Conservation (phyloP, 2,329 filamentous ascomycete genomes). For the Diaporthe longicolla region DNA sequence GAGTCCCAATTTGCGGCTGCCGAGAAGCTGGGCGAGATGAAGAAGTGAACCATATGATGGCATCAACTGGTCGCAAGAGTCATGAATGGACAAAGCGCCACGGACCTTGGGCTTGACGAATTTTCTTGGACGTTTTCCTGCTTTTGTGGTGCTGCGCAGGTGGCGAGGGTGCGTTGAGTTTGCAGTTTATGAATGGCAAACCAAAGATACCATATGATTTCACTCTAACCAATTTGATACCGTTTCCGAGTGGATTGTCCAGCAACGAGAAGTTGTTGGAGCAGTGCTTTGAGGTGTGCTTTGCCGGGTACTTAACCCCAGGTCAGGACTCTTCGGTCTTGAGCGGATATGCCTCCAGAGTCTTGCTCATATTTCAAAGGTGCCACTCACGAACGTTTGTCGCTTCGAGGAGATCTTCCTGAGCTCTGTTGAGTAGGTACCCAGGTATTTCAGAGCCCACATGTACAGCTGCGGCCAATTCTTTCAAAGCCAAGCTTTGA, state of each 20-base stretch:
- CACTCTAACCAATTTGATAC: background rate
- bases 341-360: too few species aligned
- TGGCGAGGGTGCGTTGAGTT: background rate
- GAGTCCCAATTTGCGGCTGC: conserved; percentile 62
- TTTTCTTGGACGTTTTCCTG: conserved; percentile 16
- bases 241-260: background rate
- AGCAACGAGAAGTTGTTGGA: fast-evolving
- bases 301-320: background rate
- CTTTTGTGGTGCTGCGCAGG: background rate
- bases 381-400: too few species aligned
- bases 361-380: too few species aligned
- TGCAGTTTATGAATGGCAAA: background rate
- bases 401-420: background rate
- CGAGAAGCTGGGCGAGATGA: conserved; percentile 37
- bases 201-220: conserved; percentile 24
- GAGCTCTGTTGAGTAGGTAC: background rate
- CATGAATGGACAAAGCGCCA: background rate
- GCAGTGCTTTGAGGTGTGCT: fast-evolving
- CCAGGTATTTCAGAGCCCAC: too few species aligned
- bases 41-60: conserved; percentile 32
- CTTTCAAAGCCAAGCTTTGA: background rate
- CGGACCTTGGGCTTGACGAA: background rate
- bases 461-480: too few species aligned
- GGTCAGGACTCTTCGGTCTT: background rate
- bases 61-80: too few species aligned